Conservation (phyloP, 164 flowering plant genomes). For the Berberis vulgaris region DNA sequence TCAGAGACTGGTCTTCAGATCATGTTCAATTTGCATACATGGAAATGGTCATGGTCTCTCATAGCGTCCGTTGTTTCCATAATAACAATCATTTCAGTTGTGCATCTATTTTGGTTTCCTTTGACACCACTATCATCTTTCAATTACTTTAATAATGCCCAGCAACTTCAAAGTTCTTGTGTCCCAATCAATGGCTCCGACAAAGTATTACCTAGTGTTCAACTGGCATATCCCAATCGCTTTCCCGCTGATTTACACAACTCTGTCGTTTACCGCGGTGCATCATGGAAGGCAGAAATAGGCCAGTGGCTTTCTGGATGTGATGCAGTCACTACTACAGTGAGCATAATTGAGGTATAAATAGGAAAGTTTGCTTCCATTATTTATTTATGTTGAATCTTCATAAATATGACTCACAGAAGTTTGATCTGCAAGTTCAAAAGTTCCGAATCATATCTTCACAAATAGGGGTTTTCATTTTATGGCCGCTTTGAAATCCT, state of each 20-base stretch:
- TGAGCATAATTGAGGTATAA: constrained; percentile 58
- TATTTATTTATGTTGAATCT: not conserved
- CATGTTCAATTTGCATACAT: constrained; percentile 38
- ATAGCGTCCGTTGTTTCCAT: constrained; percentile 43
- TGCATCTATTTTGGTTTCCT: constrained; percentile 62
- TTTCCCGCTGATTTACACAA: constrained; percentile 53
- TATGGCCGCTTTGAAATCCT: not conserved
- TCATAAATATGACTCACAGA: not conserved
- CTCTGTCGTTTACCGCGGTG: constrained; percentile 70
- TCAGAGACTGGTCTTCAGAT: constrained; percentile 6
- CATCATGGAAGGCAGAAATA: constrained; percentile 83
- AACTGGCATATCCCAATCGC: constrained; percentile 21
- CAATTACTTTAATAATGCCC: constrained; percentile 27
- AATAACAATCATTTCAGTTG: constrained; percentile 40
- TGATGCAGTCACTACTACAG: constrained; percentile 34
- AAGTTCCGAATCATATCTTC: not conserved
- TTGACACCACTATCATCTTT: constrained; percentile 38
- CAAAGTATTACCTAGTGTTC: constrained; percentile 13
- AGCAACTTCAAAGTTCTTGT: constrained; percentile 32
- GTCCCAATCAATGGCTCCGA: constrained; percentile 29
- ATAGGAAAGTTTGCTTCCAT: not conserved
- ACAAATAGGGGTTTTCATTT: not conserved
- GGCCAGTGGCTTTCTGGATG: constrained; percentile 90
- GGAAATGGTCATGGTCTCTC: constrained; percentile 68
- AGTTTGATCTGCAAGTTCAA: not conserved